Percentiles rank a stretch among this genome's conserved stretches.
Conservation (phyloP, 257 asterid species). For the Solanum sitiens region DNA sequence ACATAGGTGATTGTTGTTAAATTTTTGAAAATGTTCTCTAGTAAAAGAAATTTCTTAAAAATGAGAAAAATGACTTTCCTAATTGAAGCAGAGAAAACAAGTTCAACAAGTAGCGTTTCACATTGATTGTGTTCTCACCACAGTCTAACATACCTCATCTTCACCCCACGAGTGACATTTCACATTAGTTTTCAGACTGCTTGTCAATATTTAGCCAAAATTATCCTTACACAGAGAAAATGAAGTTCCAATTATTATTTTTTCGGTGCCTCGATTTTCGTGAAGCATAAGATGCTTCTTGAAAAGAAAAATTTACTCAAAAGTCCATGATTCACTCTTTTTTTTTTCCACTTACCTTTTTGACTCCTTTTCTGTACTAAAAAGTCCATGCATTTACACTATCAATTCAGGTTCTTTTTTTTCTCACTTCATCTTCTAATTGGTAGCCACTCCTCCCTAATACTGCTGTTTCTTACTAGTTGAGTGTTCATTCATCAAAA, state of each 20-base stretch:
- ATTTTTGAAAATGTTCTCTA: not conserved
- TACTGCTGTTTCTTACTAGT: not conserved
- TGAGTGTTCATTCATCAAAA: not conserved
- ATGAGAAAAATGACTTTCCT: not conserved
- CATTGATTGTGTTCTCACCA: not conserved
- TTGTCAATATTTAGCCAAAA: not conserved
- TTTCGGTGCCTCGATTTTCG: conserved; percentile 87
- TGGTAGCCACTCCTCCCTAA: not conserved
- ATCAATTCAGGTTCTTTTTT: not conserved
- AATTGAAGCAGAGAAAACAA: not conserved
- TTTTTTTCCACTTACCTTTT: conserved; percentile 10
- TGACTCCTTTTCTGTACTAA: not conserved
- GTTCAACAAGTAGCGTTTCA: rapidly evolving
- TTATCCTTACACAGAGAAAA: not conserved
- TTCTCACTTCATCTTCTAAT: not conserved
- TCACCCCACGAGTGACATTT: not conserved
- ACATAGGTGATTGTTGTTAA: not conserved
- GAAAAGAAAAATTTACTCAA: not conserved
- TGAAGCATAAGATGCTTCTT: conserved; percentile 48
- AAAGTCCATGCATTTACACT: not conserved
- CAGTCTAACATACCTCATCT: not conserved
- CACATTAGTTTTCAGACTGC: not conserved
- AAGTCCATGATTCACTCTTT: conserved; percentile 21
- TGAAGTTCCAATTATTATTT: conserved; percentile 6
- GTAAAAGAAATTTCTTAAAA: not conserved